Base-by-base conservation (phyloP, 768 basidiomycete genomes). In the Leccinum rimulosum region DNA sequence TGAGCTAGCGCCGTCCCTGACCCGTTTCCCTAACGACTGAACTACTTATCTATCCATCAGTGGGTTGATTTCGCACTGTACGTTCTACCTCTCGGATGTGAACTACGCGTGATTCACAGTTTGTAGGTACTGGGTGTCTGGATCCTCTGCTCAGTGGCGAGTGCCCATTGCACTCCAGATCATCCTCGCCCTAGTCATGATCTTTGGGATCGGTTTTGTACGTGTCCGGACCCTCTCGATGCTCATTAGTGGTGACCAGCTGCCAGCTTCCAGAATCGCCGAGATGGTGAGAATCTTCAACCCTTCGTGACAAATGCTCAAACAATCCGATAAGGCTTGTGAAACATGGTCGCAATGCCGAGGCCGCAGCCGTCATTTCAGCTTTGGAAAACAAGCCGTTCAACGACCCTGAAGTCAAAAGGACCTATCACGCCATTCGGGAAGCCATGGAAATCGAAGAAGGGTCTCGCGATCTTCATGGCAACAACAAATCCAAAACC, bases 11-110 rank as follows among this genome's bases (percentile, higher is more conserved):
- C 50, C 33, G 9, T 55, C 15, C 7, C 33, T 19, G 38, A 10
- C 22, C 4, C 4, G 31, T 50, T 25, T 25, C 25, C 25, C 3
- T 25, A 3, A 25, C 3, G 25, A 25, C 28, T 35, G 7, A 70
- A 48, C 19, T 15, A 9, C 10, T 31, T n/a, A 22, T 56, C 4
- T 51, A 15, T 50, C 28, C 6, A 27, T 58, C 50, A 84, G 81
- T 86, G 86, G 86, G 74, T 86, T 61, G 84, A 85, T 64, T 84
- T 87, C 55, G 84, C 82, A 22, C 71, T 85, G 82, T 84, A 69
- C 36, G 79, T 70, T 7, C 38, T 7, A 31, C 33, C 11, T 25
- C 19, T 51, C 15, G 15, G 6, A 31, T 5, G 27, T 15, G 35
- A 17, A 14, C 43, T 3, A 36, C 14, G 15, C 36, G 4, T 19